Evolutionary conservation across 331 rosid species (phyloP).

Genomic region (Malus hybrid): DNA sequence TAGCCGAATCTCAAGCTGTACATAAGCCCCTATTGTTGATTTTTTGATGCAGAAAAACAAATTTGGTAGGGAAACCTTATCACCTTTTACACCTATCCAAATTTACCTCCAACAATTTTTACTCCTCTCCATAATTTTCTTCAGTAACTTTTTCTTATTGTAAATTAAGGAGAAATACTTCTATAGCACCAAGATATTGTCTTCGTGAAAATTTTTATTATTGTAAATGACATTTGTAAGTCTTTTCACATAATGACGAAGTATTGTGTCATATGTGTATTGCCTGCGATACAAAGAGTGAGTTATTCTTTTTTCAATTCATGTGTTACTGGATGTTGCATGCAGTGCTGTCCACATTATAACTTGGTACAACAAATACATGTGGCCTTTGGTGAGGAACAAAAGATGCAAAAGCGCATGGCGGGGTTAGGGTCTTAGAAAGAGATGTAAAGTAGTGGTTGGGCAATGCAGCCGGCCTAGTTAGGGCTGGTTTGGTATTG

Average conservation of each 20-base stretch:
- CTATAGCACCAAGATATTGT: neutral
- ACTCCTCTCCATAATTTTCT: neutral
- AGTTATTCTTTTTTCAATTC: neutral
- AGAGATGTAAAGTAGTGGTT: neutral
- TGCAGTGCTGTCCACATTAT: neutral
- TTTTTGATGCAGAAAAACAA: neutral
- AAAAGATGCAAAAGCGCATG: neutral
- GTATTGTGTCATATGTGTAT: no score
- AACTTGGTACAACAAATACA: neutral
- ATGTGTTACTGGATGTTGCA: neutral
- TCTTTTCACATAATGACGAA: neutral
- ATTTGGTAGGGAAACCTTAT: neutral
- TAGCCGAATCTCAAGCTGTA: neutral
- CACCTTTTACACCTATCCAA: neutral
- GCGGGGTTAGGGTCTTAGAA: neutral
- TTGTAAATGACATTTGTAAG: no score
- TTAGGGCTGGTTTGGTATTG: no score
- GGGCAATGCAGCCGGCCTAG: neutral
- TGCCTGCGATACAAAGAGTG: neutral
- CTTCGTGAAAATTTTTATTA: no score
- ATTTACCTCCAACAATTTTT: neutral
- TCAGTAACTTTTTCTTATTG: no score
- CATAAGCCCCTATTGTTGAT: neutral
- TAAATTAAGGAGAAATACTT: neutral
- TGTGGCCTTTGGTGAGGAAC: neutral